Conservation (phyloP, 352 stramenopile species). For the Phytophthora rubi region DNA sequence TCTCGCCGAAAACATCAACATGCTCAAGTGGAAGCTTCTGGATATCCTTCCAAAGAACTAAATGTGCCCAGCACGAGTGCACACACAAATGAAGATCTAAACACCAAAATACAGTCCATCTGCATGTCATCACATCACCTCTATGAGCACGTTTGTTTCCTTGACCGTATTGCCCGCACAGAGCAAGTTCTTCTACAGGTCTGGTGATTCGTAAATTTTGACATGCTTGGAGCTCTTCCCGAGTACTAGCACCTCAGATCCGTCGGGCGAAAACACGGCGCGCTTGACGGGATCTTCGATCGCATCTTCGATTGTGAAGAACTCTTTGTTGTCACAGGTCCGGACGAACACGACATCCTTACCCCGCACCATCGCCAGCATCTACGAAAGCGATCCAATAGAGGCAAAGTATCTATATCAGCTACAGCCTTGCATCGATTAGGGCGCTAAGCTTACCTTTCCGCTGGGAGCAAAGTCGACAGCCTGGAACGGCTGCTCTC, state of each 20-base stretch:
- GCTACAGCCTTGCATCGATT: neutral
- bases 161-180: neutral
- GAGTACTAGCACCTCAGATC: constrained; percentile 70
- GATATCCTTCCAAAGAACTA: constrained; percentile 53
- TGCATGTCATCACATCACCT: constrained; percentile 21
- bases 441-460: constrained; percentile 48
- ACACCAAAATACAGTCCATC: constrained; percentile 24
- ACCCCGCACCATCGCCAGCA: constrained; percentile 61
- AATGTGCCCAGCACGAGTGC: constrained; percentile 7
- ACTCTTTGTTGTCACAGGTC: constrained; percentile 54
- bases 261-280: constrained; percentile 61
- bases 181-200: constrained; percentile 25
- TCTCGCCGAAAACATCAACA: constrained; percentile 64
- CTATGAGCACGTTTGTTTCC: constrained; percentile 12
- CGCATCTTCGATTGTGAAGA: constrained; percentile 56
- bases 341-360: constrained; percentile 70
- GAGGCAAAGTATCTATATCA: neutral
- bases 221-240: constrained; percentile 68
- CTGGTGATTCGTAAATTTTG: constrained; percentile 74
- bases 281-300: constrained; percentile 74
- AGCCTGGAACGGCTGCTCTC: constrained; percentile 58
- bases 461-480: constrained; percentile 71
- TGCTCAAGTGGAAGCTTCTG: constrained; percentile 77
- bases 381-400: constrained; percentile 32
- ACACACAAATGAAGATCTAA: constrained; percentile 12